Evolutionary conservation across 176 grass and related monocot genomes (phyloP).

Genomic region (Oryza longistaminata): DNA sequence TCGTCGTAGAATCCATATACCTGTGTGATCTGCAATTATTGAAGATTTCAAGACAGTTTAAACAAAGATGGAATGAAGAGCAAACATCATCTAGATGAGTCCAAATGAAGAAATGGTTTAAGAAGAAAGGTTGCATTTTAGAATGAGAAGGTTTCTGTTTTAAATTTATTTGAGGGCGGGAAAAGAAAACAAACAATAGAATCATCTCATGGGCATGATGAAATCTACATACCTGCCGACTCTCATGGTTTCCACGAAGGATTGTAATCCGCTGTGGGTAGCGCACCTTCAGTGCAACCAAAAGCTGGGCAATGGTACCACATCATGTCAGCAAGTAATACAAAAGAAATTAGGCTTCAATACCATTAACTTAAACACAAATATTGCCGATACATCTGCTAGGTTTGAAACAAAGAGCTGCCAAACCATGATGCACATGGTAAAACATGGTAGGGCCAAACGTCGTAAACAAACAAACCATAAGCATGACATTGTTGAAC

Average conservation of each 20-base stretch:
- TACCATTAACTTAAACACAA: slow-evolving; percentile 15
- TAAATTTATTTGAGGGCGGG: neutral
- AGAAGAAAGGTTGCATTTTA: neutral
- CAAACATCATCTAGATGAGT: neutral
- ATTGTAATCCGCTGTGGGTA: slow-evolving; percentile 86
- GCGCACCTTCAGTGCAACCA: slow-evolving; percentile 88
- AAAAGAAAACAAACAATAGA: neutral
- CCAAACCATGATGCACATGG: neutral
- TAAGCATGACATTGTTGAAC: neutral
- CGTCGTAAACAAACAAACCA: neutral
- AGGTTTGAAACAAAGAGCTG: neutral
- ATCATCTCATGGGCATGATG: neutral
- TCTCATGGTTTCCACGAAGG: slow-evolving; percentile 91
- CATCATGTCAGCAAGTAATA: slow-evolving; percentile 11
- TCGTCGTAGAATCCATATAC: slow-evolving; percentile 97
- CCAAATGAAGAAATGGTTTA: neutral
- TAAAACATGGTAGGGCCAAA: neutral
- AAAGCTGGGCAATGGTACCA: slow-evolving; percentile 51
- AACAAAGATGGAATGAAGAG: slow-evolving; percentile 11
- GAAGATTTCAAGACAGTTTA: neutral
- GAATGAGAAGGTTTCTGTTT: neutral
- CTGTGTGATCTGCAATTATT: slow-evolving; percentile 77
- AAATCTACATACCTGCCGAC: slow-evolving; percentile 55
- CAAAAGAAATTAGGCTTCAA: neutral
- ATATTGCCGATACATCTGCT: neutral